Conservation (phyloP, 2,329 filamentous ascomycete genomes). For the Tricladium varicosporioides region DNA sequence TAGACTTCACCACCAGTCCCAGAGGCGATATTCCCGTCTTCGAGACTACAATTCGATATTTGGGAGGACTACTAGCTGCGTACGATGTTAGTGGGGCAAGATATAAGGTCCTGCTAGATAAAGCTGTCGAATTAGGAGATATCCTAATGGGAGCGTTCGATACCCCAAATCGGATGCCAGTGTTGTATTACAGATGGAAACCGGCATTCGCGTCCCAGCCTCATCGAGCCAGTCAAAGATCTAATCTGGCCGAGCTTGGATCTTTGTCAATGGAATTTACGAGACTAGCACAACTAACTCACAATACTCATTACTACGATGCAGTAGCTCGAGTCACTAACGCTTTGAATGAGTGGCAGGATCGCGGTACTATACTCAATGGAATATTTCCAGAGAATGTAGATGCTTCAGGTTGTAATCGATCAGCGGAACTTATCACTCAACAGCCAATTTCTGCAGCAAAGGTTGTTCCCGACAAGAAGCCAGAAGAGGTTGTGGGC, state of each 20-base stretch:
- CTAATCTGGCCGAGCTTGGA: conserved; percentile 57
- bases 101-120: conserved; percentile 65
- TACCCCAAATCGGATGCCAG: conserved; percentile 90
- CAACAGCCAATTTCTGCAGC: conserved; percentile 9
- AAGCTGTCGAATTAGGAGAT: conserved; percentile 70
- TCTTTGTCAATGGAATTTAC: conserved; percentile 88
- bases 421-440: conserved; percentile 15
- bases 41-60: conserved; percentile 87
- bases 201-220: conserved; percentile 62
- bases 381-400: conserved; percentile 79
- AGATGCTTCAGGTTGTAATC: conserved; percentile 77
- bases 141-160: conserved; percentile 73
- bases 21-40: conserved; percentile 79
- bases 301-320: conserved; percentile 82
- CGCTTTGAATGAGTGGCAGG: conserved; percentile 73
- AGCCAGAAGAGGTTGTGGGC: conserved; percentile 27
- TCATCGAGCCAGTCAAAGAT: conserved; percentile 56
- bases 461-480: conserved; percentile 3
- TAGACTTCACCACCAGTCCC: conserved; percentile 77
- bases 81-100: conserved; percentile 78
- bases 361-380: conserved; percentile 62
- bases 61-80: conserved; percentile 80
- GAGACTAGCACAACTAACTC: conserved; percentile 80
- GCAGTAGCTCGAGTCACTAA: conserved; percentile 83
- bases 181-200: conserved; percentile 77